A percentile compares a stretch with the other conserved stretches of the same genome.
These are phyloP conservation scores for Actinomortierella wolfii DNA, from an alignment of 371 early-diverging fungal species.

Conservation along the genomic window DNA sequence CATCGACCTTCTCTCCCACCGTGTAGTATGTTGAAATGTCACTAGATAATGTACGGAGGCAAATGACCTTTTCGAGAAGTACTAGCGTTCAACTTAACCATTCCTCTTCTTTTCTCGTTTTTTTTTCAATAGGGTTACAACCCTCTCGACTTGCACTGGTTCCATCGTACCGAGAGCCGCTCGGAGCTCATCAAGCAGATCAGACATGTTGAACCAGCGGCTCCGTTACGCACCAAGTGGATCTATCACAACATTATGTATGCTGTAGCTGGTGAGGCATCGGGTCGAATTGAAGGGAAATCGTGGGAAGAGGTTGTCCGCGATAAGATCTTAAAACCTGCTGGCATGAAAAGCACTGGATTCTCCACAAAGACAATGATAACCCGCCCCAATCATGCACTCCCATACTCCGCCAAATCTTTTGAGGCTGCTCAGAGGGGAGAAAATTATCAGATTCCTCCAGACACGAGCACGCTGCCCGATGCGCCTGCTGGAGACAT, in stretches of 20 bases:
- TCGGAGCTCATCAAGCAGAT: constrained; percentile 14
- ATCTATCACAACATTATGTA: constrained; percentile 12
- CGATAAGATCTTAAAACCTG: constrained; percentile 10
- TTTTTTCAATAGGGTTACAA: constrained; percentile 9
- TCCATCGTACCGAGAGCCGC: constrained; percentile 7
- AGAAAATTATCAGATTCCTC: constrained; percentile 7
- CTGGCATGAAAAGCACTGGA: constrained; percentile 6
- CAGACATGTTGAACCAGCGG: constrained; percentile 8
- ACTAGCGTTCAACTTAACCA: too few species aligned
- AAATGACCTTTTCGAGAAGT: too few species aligned
- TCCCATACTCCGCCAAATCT: constrained; percentile 5
- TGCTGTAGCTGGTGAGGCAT: constrained; percentile 12
- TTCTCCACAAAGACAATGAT: not conserved
- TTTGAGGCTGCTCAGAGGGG: constrained; percentile 8
- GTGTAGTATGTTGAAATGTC: constrained; percentile 14
- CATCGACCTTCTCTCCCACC: constrained; percentile 17
- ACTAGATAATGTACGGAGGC: too few species aligned
- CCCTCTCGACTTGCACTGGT: constrained; percentile 11
- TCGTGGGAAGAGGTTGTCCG: constrained; percentile 9
- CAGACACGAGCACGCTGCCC: not conserved
- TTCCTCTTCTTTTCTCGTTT: too few species aligned
- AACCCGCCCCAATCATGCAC: constrained; percentile 13
- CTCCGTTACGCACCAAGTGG: constrained; percentile 8
- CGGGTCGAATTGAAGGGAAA: constrained; percentile 10
- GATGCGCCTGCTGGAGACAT: constrained; percentile 19